phyloP scores from a whole-genome alignment of 495 filamentous ascomycete genomes.

The Penicillium samsonianum region DNA sequence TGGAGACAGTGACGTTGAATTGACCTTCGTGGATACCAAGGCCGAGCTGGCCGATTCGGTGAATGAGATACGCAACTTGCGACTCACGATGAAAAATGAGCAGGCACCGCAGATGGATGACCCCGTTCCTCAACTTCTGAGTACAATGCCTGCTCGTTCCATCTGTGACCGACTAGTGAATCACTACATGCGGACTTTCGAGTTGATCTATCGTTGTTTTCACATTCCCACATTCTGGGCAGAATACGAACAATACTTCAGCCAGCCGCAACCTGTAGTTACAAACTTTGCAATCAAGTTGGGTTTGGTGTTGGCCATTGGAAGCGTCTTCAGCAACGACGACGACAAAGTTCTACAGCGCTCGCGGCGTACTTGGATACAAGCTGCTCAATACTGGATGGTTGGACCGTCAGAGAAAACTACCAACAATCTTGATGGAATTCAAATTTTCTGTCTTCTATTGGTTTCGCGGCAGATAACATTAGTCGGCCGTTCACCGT shows the following conservation, averaged over 20 bases:
- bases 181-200: slow-evolving; percentile 50
- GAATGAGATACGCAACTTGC: slow-evolving; percentile 23
- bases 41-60: slow-evolving; percentile 17
- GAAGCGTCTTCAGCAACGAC: slow-evolving; percentile 4
- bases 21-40: slow-evolving; percentile 16
- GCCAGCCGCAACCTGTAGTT: slow-evolving; percentile 29
- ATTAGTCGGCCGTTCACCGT: slow-evolving; percentile 1
- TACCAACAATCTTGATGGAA: slow-evolving; percentile 10
- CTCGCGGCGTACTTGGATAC: slow-evolving; percentile 2
- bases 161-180: slow-evolving; percentile 44
- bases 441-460: slow-evolving; percentile 9
- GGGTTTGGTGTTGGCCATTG: slow-evolving; percentile 27
- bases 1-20: slow-evolving; percentile 2
- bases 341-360: background rate
- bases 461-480: slow-evolving; percentile 10
- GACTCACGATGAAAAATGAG: slow-evolving; percentile 22
- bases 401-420: slow-evolving; percentile 8
- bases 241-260: slow-evolving; percentile 45
- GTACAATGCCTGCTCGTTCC: slow-evolving; percentile 19
- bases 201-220: slow-evolving; percentile 47
- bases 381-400: slow-evolving; percentile 9
- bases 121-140: slow-evolving; percentile 21
- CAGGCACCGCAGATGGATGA: slow-evolving; percentile 19
- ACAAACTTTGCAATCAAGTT: slow-evolving; percentile 26
- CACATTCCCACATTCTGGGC: slow-evolving; percentile 42